phyloP scores from a whole-genome alignment of 495 filamentous ascomycete genomes.

The Evernia prunastri region DNA sequence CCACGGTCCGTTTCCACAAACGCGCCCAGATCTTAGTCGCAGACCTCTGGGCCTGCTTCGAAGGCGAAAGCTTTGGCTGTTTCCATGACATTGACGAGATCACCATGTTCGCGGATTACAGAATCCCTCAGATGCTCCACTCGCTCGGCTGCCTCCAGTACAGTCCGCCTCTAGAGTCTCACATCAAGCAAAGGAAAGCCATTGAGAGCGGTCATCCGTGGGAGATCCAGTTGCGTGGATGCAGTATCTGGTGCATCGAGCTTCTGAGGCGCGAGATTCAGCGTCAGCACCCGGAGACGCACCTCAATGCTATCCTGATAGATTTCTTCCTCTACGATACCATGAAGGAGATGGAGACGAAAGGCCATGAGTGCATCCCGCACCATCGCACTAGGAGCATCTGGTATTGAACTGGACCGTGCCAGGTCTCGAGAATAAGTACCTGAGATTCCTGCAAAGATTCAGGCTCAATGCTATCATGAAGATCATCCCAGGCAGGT shows the following conservation, averaged over 20 bases:
- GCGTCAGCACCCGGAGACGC: slow-evolving; percentile 57
- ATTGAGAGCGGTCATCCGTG: slow-evolving; percentile 68
- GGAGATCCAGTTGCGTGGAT: slow-evolving; percentile 84
- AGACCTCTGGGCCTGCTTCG: slow-evolving; percentile 91
- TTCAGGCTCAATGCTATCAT: no score
- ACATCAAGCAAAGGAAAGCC: slow-evolving; percentile 54
- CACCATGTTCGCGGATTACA: slow-evolving; percentile 98
- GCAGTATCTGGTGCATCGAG: slow-evolving; percentile 92
- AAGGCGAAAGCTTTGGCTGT: slow-evolving; percentile 68
- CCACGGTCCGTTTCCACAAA: slow-evolving; percentile 78
- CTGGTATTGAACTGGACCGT: slow-evolving; percentile 63
- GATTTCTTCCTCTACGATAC: slow-evolving; percentile 97
- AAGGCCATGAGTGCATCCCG: slow-evolving; percentile 57
- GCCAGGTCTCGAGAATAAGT: background rate
- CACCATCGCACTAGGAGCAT: slow-evolving; percentile 92
- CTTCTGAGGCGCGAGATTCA: slow-evolving; percentile 79
- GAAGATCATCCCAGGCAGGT: no score
- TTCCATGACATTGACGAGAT: slow-evolving; percentile 90
- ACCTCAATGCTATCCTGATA: slow-evolving; percentile 82
- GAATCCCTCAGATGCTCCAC: slow-evolving; percentile 89
- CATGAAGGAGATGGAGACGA: slow-evolving; percentile 70
- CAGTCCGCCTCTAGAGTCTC: slow-evolving; percentile 66
- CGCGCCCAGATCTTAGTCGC: slow-evolving; percentile 93
- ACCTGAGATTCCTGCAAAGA: background rate
- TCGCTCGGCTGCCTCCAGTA: slow-evolving; percentile 75